Evolutionary conservation across 805 yeast species (phyloP), one percentile per base, ranked within the genome.

Genomic region (Tetrapisispora phaffii): DNA sequence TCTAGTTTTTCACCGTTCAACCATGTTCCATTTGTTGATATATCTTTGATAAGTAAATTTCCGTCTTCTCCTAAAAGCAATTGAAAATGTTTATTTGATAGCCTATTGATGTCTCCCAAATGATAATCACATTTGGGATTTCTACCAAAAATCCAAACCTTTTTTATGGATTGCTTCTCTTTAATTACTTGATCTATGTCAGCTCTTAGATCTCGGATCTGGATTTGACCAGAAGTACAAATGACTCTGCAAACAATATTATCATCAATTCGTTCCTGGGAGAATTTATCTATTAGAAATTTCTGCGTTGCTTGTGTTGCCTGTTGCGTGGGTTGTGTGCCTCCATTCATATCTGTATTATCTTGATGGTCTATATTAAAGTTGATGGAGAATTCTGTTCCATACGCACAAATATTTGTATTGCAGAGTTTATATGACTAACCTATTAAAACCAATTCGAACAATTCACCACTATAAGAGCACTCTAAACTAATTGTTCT

Each of bases 21-120:
- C 71, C 78, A 83, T 0, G 98, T 93, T 7, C 98, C 98, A 66
- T 93, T 93, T 2, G 97, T 90, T 1, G 95, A 84, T 2, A 72
- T 64, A 62, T 89, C 97, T 59, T 62, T 66, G 15, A 72, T 53
- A 42, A 72, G 45, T 3, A 76, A 69, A 44, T 72, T 74, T 50
- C 74, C 76, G 41, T 73, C 73, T 37, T 73, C 68, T 38, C 80
- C 80, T 52, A 81, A 71, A 82, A 88, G 79, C 7, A 89, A 68
- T 59, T 73, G 71, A 68, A 78, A 77, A 66, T 89, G 97, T 45
- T 72, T 69, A 55, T 84, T 85, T 43, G 93, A 83, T 29, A 88
- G 69, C 44, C 89, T 67, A 24, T 85, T 74, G 17, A 84, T 73
- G 38, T 76, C 72, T 8, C 75, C 78, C 46, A 87, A 66, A 34